Percentiles rank a stretch among this genome's conserved stretches.
Evolutionary conservation across 2,329 filamentous ascomycete genomes (phyloP).

Genomic region (Chaetomiaceae sp.): DNA sequence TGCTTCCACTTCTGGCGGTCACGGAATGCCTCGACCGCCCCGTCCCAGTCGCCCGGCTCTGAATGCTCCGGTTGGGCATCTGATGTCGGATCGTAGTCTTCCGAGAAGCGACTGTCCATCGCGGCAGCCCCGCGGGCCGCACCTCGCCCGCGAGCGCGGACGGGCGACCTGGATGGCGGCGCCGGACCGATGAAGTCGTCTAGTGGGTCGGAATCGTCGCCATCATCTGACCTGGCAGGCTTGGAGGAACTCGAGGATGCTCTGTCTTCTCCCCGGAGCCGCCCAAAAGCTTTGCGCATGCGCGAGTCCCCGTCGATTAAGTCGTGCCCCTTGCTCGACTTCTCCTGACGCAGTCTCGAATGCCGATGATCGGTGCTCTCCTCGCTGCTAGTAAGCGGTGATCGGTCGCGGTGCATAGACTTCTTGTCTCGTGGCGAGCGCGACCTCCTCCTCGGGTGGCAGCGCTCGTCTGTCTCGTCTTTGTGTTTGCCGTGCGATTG

Average conservation of each 20-base stretch:
- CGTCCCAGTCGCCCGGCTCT: slow-evolving; percentile 66
- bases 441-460: slow-evolving; percentile 12
- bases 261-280: slow-evolving; percentile 14
- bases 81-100: slow-evolving; percentile 52
- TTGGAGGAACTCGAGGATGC: neutral
- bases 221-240: slow-evolving; percentile 2
- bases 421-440: slow-evolving; percentile 15
- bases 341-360: slow-evolving; percentile 14
- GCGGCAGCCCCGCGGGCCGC: slow-evolving; percentile 53
- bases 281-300: slow-evolving; percentile 13
- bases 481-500: slow-evolving; percentile 6
- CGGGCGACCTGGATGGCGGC: slow-evolving; percentile 47
- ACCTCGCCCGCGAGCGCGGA: slow-evolving; percentile 64
- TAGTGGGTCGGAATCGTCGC: slow-evolving; percentile 62
- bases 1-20: slow-evolving; percentile 75
- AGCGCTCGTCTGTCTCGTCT: slow-evolving; percentile 3
- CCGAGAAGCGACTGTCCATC: slow-evolving; percentile 76
- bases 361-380: slow-evolving; percentile 10
- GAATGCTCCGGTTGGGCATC: slow-evolving; percentile 49
- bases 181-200: slow-evolving; percentile 73
- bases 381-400: slow-evolving; percentile 16
- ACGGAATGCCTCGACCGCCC: slow-evolving; percentile 68
- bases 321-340: slow-evolving; percentile 13
- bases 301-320: slow-evolving; percentile 9
- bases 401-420: slow-evolving; percentile 18